Conservation (phyloP, 495 filamentous ascomycete genomes). For the Rhypophila decipiens region DNA sequence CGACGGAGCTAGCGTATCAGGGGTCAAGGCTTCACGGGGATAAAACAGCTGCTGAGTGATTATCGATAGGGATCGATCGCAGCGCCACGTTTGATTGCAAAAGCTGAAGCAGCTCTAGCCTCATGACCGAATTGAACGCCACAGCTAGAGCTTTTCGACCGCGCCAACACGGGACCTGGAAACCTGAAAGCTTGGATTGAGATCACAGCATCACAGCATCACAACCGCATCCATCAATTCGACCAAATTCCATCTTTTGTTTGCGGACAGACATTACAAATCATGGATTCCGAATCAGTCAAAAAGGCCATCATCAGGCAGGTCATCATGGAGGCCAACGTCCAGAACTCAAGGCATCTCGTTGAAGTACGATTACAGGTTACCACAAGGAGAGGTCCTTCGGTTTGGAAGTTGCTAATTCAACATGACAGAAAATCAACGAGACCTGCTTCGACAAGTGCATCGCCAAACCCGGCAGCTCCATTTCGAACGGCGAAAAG, state of each 20-base stretch:
- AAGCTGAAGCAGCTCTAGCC: slow-evolving; percentile 9
- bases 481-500: slow-evolving; percentile 65
- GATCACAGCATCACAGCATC: no score
- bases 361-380: slow-evolving; percentile 64
- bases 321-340: slow-evolving; percentile 65
- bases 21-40: no score
- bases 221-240: not conserved
- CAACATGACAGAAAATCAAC: slow-evolving; percentile 98
- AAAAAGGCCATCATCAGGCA: slow-evolving; percentile 69
- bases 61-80: no score
- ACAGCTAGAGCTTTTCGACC: slow-evolving; percentile 5
- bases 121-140: slow-evolving; percentile 11
- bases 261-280: not conserved
- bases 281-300: slow-evolving; percentile 39
- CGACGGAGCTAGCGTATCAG: no score
- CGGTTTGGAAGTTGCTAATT: no score
- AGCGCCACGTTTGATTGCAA: not conserved
- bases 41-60: no score
- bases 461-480: slow-evolving; percentile 74
- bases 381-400: no score
- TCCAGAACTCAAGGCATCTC: slow-evolving; percentile 66
- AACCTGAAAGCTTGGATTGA: no score
- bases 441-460: slow-evolving; percentile 94
- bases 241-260: no score
- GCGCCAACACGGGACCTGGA: no score